Percentiles rank a stretch among this genome's conserved stretches.
Conservation (phyloP, 345 rosid species). For the Murraya paniculata region DNA sequence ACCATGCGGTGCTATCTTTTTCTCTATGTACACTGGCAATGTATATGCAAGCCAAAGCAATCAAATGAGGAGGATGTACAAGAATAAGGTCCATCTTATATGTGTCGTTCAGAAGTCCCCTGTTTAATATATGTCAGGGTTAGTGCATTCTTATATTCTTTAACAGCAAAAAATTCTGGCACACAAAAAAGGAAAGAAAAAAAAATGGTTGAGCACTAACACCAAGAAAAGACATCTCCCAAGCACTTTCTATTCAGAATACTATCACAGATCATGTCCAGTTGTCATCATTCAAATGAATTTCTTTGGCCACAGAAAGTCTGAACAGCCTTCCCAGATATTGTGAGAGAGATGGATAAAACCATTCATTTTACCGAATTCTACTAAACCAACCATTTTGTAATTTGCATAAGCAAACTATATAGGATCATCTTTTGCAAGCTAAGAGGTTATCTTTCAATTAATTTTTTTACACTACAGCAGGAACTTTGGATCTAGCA, state of each 20-base stretch:
- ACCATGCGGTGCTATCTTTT: conserved; percentile 84
- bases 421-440: neutral
- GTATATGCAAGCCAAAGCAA: conserved; percentile 91
- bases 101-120: conserved; percentile 97
- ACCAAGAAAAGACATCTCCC: neutral
- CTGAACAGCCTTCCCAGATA: neutral
- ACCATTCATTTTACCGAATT: neutral
- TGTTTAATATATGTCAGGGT: conserved; percentile 27
- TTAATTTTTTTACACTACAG: neutral
- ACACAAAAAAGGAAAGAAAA: neutral
- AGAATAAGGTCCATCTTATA: conserved; percentile 96
- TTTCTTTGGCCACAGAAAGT: neutral
- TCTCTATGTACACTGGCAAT: conserved; percentile 75
- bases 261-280: neutral
- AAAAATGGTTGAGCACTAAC: neutral
- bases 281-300: neutral
- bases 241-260: neutral
- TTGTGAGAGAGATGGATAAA: neutral
- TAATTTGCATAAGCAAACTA: neutral
- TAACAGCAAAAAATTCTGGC: neutral
- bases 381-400: neutral
- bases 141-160: neutral
- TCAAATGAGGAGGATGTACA: conserved; percentile 78
- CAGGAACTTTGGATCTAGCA: neutral
- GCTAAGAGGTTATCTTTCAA: neutral